A percentile compares a stretch with the other conserved stretches of the same genome.
phyloP scores from a whole-genome alignment of 2,329 filamentous ascomycete species.

The Fusarium albosuccineum region DNA sequence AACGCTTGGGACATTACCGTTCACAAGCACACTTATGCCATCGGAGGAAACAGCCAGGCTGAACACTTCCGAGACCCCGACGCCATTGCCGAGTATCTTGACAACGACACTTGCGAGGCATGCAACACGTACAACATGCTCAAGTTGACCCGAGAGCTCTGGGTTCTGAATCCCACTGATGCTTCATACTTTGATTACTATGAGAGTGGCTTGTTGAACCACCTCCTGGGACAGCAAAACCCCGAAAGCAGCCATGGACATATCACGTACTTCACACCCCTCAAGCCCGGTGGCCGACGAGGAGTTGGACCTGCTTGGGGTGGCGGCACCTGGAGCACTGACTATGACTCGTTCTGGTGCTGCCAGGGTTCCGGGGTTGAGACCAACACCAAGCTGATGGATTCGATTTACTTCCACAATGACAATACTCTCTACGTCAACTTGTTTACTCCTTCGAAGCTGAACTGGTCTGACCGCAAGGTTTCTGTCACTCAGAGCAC shows the following conservation, averaged over 20 bases:
- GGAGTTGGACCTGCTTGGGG: conserved; percentile 67
- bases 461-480: conserved; percentile 58
- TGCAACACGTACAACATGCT: conserved; percentile 71
- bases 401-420: conserved; percentile 65
- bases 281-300: conserved; percentile 60
- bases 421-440: conserved; percentile 61
- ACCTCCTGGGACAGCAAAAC: conserved; percentile 64
- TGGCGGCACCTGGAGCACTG: conserved; percentile 66
- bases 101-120: conserved; percentile 62
- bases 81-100: conserved; percentile 59
- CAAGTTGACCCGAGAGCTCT: conserved; percentile 66
- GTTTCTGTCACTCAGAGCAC: conserved; percentile 59
- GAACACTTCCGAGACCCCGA: conserved; percentile 64
- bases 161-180: conserved; percentile 56
- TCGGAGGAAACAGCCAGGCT: conserved; percentile 66
- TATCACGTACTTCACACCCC: conserved; percentile 65
- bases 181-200: conserved; percentile 65
- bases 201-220: conserved; percentile 64
- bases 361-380: conserved; percentile 66
- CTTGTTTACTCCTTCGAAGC: conserved; percentile 60
- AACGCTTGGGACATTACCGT: conserved; percentile 65
- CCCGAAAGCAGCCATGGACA: conserved; percentile 60
- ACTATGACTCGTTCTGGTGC: conserved; percentile 67
- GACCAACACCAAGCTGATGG: conserved; percentile 66
- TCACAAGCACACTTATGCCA: conserved; percentile 63